Base-by-base conservation (phyloP, 768 basidiomycete species). In the Erythrobasidium yunnanense region DNA sequence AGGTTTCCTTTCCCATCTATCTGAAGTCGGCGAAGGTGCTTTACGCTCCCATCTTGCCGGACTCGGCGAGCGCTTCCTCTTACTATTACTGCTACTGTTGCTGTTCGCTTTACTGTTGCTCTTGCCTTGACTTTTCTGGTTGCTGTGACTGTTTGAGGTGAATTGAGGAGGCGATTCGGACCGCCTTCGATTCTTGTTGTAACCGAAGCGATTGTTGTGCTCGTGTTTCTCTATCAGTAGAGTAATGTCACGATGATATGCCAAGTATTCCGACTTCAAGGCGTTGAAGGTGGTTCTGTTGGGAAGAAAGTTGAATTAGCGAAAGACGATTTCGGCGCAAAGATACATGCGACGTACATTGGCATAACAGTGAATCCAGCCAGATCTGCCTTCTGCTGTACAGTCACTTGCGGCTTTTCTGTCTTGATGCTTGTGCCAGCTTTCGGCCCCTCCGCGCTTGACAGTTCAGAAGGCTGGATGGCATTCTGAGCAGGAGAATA, bases 181-280 rank as follows among this genome's bases (percentile, higher is more conserved):
- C 53, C 30, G 25, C 35, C 57, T n/a, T 27, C 13, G 30, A 32
- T 15, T 11, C 38, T 29, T n/a, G 4, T 34, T 17, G 22, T 42
- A 67, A 30, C 66, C 30, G 27, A n/a, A 6, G 34, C 42, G 57
- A 18, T 54, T 57, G 13, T 13, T 23, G 4, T 17, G 11, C 29
- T 58, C 66, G 5, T 68, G 47, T 20, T 51, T 35, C 20, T 51
- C 38, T 29, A 46, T 27, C 18, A 68, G 20, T 3, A 33, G 18
- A 32, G 62, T 65, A 47, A 73, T 55, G 4, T 68, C 32, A 42
- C 68, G 65, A 1, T 46, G 56, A 56, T 73, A 73, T 1, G 69
- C 27, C 3, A 71, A 54, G 52, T 73, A 73, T 29, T 71, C 72
- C 22, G 46, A 7, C 52, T 71, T 71, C 25, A 71, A 62, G 0